Percentiles rank a stretch among this genome's conserved stretches.
Evolutionary conservation across 2,329 filamentous ascomycete species (phyloP).

Genomic region (Endoconidiophora laricicola): DNA sequence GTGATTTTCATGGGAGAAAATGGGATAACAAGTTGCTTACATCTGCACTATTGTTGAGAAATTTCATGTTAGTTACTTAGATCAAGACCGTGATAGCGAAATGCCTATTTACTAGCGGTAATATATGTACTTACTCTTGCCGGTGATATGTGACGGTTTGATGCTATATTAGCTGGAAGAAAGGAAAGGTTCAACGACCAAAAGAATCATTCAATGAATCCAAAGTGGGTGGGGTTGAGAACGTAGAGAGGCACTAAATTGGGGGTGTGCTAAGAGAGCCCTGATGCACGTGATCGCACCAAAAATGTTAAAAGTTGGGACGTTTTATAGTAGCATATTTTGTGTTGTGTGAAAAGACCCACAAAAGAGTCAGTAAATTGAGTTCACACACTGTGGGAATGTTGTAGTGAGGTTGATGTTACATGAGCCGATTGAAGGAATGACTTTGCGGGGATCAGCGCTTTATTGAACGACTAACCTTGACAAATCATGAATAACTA

Average conservation of each 20-base stretch:
- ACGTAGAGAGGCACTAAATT: slow-evolving; percentile 8
- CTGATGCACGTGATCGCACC: slow-evolving; percentile 12
- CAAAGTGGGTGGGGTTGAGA: slow-evolving; percentile 13
- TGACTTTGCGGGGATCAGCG: neutral
- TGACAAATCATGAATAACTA: neutral
- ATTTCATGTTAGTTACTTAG: slow-evolving; percentile 29
- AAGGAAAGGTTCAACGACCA: slow-evolving; percentile 16
- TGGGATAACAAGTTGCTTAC: slow-evolving; percentile 35
- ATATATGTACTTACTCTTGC: slow-evolving; percentile 37
- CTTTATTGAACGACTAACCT: no score
- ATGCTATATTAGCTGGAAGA: slow-evolving; percentile 14
- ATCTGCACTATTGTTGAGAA: slow-evolving; percentile 57
- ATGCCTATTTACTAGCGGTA: slow-evolving; percentile 1
- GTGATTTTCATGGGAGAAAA: neutral
- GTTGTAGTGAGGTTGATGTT: neutral
- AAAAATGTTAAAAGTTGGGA: slow-evolving; percentile 1
- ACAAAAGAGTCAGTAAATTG: neutral
- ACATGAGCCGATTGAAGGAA: neutral
- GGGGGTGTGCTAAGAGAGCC: slow-evolving; percentile 12
- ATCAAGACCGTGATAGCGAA: neutral
- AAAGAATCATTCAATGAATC: slow-evolving; percentile 16
- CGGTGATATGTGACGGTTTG: slow-evolving; percentile 33
- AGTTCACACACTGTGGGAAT: neutral
- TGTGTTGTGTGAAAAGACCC: slow-evolving; percentile 4
- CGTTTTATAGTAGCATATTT: neutral